phyloP scores from a whole-genome alignment of 192 early-diverging fungal species.

The Globomyces pollinis-pini region DNA sequence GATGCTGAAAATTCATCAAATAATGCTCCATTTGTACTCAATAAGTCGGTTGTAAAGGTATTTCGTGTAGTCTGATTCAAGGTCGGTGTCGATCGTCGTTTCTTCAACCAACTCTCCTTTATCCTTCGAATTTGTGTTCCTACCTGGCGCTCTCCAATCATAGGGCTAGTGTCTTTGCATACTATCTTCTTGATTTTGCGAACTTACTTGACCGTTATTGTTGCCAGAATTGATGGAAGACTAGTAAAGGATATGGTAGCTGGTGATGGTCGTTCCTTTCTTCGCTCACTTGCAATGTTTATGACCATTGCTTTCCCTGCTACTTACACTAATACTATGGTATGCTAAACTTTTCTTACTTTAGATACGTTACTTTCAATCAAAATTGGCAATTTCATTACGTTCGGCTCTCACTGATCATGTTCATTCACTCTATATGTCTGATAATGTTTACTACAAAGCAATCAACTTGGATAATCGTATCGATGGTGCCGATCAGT shows the following conservation, averaged over 20 bases:
- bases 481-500: slow-evolving; percentile 38
- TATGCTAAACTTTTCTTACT: slow-evolving; percentile 40
- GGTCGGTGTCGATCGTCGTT: slow-evolving; percentile 39
- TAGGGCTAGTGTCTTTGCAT: slow-evolving; percentile 70
- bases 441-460: slow-evolving; percentile 36
- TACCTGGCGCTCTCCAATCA: slow-evolving; percentile 68
- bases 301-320: slow-evolving; percentile 91
- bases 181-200: slow-evolving; percentile 79
- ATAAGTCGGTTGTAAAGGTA: too few species aligned
- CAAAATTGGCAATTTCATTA: slow-evolving; percentile 38
- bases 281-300: slow-evolving; percentile 74
- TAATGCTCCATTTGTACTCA: too few species aligned
- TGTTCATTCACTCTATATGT: slow-evolving; percentile 33
- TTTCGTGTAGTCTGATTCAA: background rate
- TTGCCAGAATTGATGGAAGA: slow-evolving; percentile 84
- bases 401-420: slow-evolving; percentile 28
- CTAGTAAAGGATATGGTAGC: slow-evolving; percentile 90
- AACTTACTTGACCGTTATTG: slow-evolving; percentile 87
- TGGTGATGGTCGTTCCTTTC: slow-evolving; percentile 71
- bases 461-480: slow-evolving; percentile 37
- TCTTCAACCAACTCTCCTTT: slow-evolving; percentile 41
- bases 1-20: too few species aligned
- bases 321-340: slow-evolving; percentile 97
- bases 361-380: slow-evolving; percentile 44
- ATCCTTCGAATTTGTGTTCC: slow-evolving; percentile 81